A percentile compares a stretch with the other conserved stretches of the same genome.
Evolutionary conservation across 176 grass and related monocot species (phyloP).

Genomic region (Ampelocalamus luodianensis): DNA sequence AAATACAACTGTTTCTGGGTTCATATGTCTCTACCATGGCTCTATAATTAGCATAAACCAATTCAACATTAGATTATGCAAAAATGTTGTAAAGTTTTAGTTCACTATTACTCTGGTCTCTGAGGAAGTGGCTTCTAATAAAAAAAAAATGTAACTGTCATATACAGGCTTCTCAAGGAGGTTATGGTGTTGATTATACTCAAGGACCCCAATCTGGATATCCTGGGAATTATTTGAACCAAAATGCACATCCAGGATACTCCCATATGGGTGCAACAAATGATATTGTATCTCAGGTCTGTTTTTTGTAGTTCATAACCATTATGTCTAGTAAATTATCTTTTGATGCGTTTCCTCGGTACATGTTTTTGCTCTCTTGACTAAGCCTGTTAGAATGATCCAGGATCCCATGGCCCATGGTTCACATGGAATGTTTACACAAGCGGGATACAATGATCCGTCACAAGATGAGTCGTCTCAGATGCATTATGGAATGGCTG

Average conservation of each 20-base stretch:
- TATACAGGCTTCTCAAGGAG: conserved; percentile 85
- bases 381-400: conserved; percentile 42
- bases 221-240: conserved; percentile 89
- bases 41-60: conserved; percentile 14
- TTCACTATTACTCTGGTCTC: background rate
- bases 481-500: conserved; percentile 75
- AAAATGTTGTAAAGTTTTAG: background rate
- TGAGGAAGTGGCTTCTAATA: conserved; percentile 17
- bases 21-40: background rate
- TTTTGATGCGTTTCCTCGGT: conserved; percentile 4
- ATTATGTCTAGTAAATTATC: background rate
- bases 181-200: conserved; percentile 94
- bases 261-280: conserved; percentile 74
- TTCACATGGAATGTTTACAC: conserved; percentile 95
- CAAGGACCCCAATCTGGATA: conserved; percentile 86
- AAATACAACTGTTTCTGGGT: background rate
- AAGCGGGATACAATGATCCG: conserved; percentile 84
- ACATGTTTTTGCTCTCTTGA: conserved; percentile 6
- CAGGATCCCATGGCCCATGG: conserved; percentile 93
- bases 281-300: conserved; percentile 90
- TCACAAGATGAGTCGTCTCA: conserved; percentile 94
- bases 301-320: conserved; percentile 10
- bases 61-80: background rate
- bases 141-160: background rate
- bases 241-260: conserved; percentile 87